Base-by-base conservation (phyloP, 1,284 basidiomycete species). In the Malassezia obtusa region DNA sequence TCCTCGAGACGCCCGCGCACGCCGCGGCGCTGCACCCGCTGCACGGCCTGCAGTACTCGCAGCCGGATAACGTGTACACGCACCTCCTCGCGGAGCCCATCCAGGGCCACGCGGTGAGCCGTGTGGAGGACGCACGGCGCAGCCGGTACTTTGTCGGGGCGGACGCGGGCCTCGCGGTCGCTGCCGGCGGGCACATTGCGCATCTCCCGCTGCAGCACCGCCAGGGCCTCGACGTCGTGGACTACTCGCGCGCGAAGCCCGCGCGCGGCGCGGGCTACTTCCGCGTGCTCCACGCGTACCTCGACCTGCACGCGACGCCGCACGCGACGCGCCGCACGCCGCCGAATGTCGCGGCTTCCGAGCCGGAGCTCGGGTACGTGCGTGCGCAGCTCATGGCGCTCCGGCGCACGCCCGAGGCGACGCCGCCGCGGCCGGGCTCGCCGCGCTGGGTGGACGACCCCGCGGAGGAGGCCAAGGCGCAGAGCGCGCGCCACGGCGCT, bases 51-150 rank as follows among this genome's bases (percentile, higher is more conserved):
- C 68, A 71, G 55, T 71, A 67, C 48, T 58, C 61, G 11, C 62
- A 64, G 48, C 68, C 68, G 10, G 68, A 71, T 52, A 50, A 47
- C 9, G 66, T 71, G 57, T 67, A 63, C 50, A 38, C 67, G 5
- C 30, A 44, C 32, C 28, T 68, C 24, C 57, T 71, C 12, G 54
- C 58, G 28, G 63, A 64, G 37, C 61, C 62, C 11, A 2, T 65
- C 4, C 65, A 58, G 1, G 68, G 62, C 15, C 52, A 65, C 12
- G 63, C 65, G 9, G 41, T 71, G 22, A 63, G 67, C 49, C 50
- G 41, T 19, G 45, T 46, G 19, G 53, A 56, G 40, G 48, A 56
- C 17, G 22, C 26, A 3, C 40, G 53, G 32, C 53, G 53, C 22
- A 50, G 49, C 30, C 53, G 53, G 31, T 56, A 50, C 53, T 50